Conservation (phyloP, 2,329 filamentous ascomycete species). For the Tolypocladium ophioglossoides region DNA sequence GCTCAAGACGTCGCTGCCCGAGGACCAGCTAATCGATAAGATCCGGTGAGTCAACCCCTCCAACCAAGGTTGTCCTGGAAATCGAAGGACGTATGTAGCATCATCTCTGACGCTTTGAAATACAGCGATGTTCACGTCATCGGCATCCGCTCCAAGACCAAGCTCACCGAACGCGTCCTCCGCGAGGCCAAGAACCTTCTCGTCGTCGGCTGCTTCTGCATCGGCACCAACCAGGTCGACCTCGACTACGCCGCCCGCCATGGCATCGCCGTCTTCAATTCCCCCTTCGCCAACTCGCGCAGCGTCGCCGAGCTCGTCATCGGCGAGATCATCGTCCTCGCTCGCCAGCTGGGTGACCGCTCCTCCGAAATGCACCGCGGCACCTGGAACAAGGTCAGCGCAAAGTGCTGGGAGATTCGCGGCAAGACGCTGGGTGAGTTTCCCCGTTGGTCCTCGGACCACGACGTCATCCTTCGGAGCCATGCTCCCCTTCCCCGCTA, state of each 20-base stretch:
- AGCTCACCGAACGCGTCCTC: slow-evolving; percentile 76
- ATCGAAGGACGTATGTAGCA: not conserved
- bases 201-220: slow-evolving; percentile 97
- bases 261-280: slow-evolving; percentile 97
- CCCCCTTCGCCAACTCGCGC: slow-evolving; percentile 94
- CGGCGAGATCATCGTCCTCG: slow-evolving; percentile 81
- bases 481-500: not conserved
- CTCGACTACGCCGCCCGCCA: slow-evolving; percentile 71
- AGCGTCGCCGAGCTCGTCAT: slow-evolving; percentile 96
- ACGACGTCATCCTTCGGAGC: too few relatives aligned
- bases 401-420: slow-evolving; percentile 94
- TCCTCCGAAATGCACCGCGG: slow-evolving; percentile 90
- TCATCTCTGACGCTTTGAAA: not conserved
- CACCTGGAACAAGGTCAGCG: slow-evolving; percentile 96
- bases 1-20: slow-evolving; percentile 78
- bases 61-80: not conserved
- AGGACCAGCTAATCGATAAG: slow-evolving; percentile 93
- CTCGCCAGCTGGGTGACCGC: slow-evolving; percentile 85
- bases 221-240: slow-evolving; percentile 93
- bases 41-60: slow-evolving; percentile 57
- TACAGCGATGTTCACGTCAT: slow-evolving; percentile 87
- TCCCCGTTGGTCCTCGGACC: too few relatives aligned
- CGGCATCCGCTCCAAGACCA: slow-evolving; percentile 96
- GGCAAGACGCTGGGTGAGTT: slow-evolving; percentile 80
- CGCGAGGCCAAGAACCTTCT: slow-evolving; percentile 87